A percentile compares a stretch with the other conserved stretches of the same genome.
phyloP scores from a whole-genome alignment of 108 stramenopile genomes.

The Epipyxis sp. region DNA sequence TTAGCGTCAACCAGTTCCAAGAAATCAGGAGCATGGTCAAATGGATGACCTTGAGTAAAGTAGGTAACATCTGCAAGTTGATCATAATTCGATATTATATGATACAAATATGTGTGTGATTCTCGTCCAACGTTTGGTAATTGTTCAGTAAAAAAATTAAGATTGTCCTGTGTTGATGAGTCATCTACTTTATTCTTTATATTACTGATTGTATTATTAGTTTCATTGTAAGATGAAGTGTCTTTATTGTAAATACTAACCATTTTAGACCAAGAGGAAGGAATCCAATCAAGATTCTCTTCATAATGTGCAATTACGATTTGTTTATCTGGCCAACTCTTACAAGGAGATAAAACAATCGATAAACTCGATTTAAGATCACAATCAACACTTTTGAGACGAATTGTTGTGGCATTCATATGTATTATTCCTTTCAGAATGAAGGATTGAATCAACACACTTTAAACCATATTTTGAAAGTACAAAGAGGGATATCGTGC shows the following conservation, averaged over 20 bases:
- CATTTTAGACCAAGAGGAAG: neutral
- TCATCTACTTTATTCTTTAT: too few species aligned
- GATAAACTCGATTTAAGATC: neutral
- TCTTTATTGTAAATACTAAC: neutral
- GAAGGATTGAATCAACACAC: neutral
- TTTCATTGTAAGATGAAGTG: neutral
- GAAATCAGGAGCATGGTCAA: constrained; percentile 9
- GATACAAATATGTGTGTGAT: constrained; percentile 8
- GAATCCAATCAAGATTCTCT: neutral
- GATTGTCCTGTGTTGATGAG: neutral
- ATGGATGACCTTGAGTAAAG: constrained; percentile 1
- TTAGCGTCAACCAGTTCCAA: neutral
- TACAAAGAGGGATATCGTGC: neutral
- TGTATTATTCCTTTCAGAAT: neutral
- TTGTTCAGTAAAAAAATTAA: neutral
- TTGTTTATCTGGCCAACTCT: neutral
- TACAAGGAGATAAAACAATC: neutral
- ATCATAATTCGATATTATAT: neutral
- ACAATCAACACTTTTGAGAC: neutral
- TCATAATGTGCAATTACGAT: neutral
- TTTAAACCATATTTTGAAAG: neutral
- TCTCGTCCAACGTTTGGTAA: constrained; percentile 11
- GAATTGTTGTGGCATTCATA: neutral
- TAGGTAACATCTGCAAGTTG: neutral
- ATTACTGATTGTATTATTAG: too few species aligned